Base-by-base conservation (phyloP, 2,329 filamentous ascomycete species). In the Phaeosphaeria sp. region DNA sequence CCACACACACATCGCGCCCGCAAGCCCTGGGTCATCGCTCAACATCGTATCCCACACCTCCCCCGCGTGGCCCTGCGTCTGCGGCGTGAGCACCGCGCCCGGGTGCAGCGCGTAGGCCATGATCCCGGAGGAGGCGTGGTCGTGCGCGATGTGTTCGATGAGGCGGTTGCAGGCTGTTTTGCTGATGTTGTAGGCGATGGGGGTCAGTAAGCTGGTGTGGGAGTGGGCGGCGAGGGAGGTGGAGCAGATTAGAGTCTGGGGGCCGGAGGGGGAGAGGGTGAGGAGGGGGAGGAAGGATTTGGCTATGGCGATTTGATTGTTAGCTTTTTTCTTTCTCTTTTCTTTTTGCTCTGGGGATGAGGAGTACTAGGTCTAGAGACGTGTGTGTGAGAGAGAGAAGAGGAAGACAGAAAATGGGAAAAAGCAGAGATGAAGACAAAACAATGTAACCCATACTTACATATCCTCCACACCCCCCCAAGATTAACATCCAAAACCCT, bases 1-100 rank as follows among this genome's bases (percentile, higher is more conserved):
- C 74, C 74, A 76, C 2, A 75, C 66, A 18, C 66, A 71, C 40
- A 76, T 74, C 6, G 66, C 68, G 13, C 73, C 73, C 47, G 71
- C 71, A 0, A 76, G 55, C 1, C 60, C 65, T 6, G 64, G 62
- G 58, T 73, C 67, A 57, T 75, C 69, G 2, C 60, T 67, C 25
- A 73, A 60, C 11, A 6, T 3, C 11, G 22, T 2, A 20, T n/a
- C n/a, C 6, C 44, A 15, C 44, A 30, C 33, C 6, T 36, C 30
- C 8, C 30, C 30, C 8, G 30, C 30, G 15, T 36, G 30, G 11
- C 15, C 3, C 11, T 46, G 49, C 13, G 60, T 63, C 51, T 60
- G 57, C 30, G 59, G 55, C 36, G 62, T 67, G n/a, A 59, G 44
- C 8, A 74, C 69, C 20, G 61, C 67, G 3, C 71, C 72, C 1